These are phyloP conservation scores for Cephalotrichum gorgonifer DNA, from an alignment of 2,329 filamentous ascomycete species.

Conservation along the genomic window DNA sequence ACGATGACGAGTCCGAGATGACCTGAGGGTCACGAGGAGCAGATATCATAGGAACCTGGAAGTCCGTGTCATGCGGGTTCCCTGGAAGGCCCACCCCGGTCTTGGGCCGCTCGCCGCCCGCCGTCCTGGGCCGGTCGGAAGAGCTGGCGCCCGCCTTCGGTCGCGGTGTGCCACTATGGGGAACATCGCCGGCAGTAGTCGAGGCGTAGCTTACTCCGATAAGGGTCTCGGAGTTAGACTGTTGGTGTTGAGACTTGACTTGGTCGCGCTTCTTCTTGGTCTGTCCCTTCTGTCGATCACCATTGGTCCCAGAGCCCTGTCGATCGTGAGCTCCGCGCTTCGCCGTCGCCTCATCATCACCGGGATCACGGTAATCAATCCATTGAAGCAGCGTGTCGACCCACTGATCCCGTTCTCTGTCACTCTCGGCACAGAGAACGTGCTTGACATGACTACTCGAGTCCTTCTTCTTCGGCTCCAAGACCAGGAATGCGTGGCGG, in stretches of 20 bases:
- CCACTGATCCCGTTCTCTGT: constrained; percentile 86
- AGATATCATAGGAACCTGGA: constrained; percentile 51
- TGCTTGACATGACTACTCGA: constrained; percentile 80
- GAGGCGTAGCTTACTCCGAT: constrained; percentile 50
- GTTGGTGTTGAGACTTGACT: constrained; percentile 22
- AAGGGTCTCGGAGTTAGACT: constrained; percentile 32
- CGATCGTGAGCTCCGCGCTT: constrained; percentile 6
- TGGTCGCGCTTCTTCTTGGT: constrained; percentile 20
- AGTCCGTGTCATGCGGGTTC: constrained; percentile 17
- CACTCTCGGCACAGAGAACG: constrained; percentile 90
- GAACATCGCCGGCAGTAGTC: constrained; percentile 39
- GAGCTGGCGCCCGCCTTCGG: constrained; percentile 22
- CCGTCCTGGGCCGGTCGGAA: constrained; percentile 3
- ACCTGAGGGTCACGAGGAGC: constrained; percentile 73
- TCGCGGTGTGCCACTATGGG: constrained; percentile 12
- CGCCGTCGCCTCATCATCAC: constrained; percentile 37
- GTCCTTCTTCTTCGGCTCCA: constrained; percentile 96
- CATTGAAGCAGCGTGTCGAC: constrained; percentile 83
- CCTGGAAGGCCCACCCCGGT: constrained; percentile 23
- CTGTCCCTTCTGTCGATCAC: not conserved
- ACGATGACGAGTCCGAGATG: constrained; percentile 72
- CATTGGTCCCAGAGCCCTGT: constrained; percentile 5
- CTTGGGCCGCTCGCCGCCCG: constrained; percentile 19
- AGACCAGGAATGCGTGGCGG: constrained; percentile 85
- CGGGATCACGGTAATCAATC: constrained; percentile 63